These are phyloP conservation scores for Colletotrichum salicis DNA, from an alignment of 2,329 filamentous ascomycete genomes.

Conservation along the genomic window DNA sequence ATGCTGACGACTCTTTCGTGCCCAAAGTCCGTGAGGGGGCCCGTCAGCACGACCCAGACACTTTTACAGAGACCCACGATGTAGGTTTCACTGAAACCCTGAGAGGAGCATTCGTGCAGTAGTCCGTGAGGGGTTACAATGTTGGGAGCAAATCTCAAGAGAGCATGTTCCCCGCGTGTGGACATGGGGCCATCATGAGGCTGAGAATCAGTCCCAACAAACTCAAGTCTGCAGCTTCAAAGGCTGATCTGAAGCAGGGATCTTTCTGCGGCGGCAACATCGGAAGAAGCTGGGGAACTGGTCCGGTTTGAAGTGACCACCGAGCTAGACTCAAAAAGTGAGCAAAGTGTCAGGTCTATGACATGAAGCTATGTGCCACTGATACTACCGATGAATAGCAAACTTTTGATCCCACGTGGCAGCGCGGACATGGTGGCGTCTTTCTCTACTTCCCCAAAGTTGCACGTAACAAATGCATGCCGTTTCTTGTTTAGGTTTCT, in stretches of 20 bases:
- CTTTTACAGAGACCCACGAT: background rate
- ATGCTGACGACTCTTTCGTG: constrained; percentile 10
- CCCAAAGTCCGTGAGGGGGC: constrained; percentile 26
- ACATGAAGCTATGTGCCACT: constrained; percentile 17
- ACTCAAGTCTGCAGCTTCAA: constrained; percentile 31
- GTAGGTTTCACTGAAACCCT: constrained; percentile 32
- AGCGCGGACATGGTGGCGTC: constrained; percentile 5
- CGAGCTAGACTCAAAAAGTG: constrained; percentile 24
- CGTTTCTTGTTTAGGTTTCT: constrained; percentile 20
- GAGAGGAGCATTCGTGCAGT: constrained; percentile 6
- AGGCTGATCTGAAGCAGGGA: constrained; percentile 29
- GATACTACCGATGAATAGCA: constrained; percentile 18
- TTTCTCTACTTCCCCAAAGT: background rate
- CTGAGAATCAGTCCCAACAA: constrained; percentile 35
- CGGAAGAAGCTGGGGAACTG: constrained; percentile 33
- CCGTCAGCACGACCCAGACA: constrained; percentile 1
- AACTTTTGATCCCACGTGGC: constrained; percentile 29
- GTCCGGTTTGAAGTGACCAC: constrained; percentile 33
- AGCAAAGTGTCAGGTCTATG: constrained; percentile 7
- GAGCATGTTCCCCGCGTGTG: constrained; percentile 21
- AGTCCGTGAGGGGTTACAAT: constrained; percentile 15
- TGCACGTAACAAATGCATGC: background rate
- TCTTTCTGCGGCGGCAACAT: constrained; percentile 23
- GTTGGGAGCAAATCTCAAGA: constrained; percentile 20
- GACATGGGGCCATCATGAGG: constrained; percentile 17